Evolutionary conservation across 2,329 filamentous ascomycete genomes (phyloP).

Genomic region (Botrytis tulipae): DNA sequence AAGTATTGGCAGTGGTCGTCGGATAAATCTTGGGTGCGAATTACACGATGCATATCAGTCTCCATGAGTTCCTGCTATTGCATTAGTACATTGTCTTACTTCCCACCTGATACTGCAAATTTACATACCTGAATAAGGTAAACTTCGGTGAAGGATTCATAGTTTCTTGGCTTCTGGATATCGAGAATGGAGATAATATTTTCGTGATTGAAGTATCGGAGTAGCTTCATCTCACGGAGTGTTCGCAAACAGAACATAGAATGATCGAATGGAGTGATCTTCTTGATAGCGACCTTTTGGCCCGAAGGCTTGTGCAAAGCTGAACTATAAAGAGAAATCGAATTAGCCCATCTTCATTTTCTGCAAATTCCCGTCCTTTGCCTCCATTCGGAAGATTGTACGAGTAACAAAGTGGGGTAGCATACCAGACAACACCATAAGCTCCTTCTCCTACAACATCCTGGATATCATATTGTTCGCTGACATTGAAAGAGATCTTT

Average conservation of each 20-base stretch:
- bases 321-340: slow-evolving; percentile 57
- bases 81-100: slow-evolving; percentile 22
- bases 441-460: slow-evolving; percentile 98
- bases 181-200: slow-evolving; percentile 99
- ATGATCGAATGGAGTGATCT: slow-evolving; percentile 98
- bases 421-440: slow-evolving; percentile 95
- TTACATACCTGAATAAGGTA: slow-evolving; percentile 88
- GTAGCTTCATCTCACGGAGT: slow-evolving; percentile 96
- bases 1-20: slow-evolving; percentile 99
- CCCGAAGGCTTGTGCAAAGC: slow-evolving; percentile 96
- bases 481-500: slow-evolving; percentile 99
- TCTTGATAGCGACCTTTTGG: slow-evolving; percentile 99
- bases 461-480: slow-evolving; percentile 98
- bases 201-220: slow-evolving; percentile 99
- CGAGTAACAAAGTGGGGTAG: slow-evolving; percentile 8
- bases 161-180: slow-evolving; percentile 96
- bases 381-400: background rate
- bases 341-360: slow-evolving; percentile 2
- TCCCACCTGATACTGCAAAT: background rate
- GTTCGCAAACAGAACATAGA: slow-evolving; percentile 98
- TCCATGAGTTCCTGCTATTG: slow-evolving; percentile 85
- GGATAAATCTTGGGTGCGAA: slow-evolving; percentile 95
- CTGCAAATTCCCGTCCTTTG: background rate
- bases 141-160: slow-evolving; percentile 94
- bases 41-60: slow-evolving; percentile 99